A percentile compares a stretch with the other conserved stretches of the same genome.
Evolutionary conservation across 495 filamentous ascomycete genomes (phyloP).

Genomic region (Xylaria flabelliformis): DNA sequence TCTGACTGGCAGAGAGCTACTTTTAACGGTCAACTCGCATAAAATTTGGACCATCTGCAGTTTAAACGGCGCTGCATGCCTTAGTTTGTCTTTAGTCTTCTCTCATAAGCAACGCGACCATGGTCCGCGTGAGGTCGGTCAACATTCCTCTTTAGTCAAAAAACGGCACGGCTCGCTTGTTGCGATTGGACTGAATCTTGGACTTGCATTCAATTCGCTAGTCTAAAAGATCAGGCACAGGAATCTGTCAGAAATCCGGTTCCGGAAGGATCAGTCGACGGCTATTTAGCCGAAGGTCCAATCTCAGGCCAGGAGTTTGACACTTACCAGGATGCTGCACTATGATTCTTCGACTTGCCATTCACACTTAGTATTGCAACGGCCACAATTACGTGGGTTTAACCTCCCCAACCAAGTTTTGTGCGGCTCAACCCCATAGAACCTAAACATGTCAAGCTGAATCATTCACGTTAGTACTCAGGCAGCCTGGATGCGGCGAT

Average conservation of each 20-base stretch:
- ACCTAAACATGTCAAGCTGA: constrained; percentile 5
- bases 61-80: not conserved
- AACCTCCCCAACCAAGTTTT: constrained; percentile 9
- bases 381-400: not conserved
- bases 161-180: not conserved
- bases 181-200: constrained; percentile 11
- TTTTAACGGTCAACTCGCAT: constrained; percentile 21
- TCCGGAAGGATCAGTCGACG: constrained; percentile 28
- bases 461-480: not conserved
- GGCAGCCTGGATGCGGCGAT: constrained; percentile 2
- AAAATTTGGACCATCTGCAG: constrained; percentile 1
- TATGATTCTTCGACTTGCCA: constrained; percentile 4
- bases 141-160: constrained; percentile 8
- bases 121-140: constrained; percentile 10
- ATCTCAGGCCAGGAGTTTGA: constrained; percentile 4
- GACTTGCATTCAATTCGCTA: not conserved
- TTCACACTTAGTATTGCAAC: constrained; percentile 16
- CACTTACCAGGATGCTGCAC: not conserved
- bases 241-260: constrained; percentile 27
- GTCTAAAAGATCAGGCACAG: constrained; percentile 31
- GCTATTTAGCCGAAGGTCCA: constrained; percentile 26
- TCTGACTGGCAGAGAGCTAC: constrained; percentile 10
- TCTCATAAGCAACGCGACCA: not conserved
- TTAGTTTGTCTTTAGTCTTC: not conserved
- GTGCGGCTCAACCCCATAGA: not conserved